Percentiles rank a stretch among this genome's conserved stretches.
Conservation (phyloP, 75 land plant genomes). For the Ceratopteris richardii region DNA sequence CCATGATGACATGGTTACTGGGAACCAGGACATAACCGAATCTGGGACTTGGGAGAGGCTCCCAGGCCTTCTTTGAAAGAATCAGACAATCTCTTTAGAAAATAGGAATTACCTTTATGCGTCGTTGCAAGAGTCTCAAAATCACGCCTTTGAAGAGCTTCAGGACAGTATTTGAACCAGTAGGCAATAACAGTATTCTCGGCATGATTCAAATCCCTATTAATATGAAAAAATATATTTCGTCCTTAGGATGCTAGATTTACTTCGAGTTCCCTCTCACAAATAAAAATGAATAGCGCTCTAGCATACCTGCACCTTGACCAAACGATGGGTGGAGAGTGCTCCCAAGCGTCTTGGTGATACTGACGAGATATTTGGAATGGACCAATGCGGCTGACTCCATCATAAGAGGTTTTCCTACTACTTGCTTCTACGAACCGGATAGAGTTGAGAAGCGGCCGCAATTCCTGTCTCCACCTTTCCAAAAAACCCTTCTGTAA, state of each 20-base stretch:
- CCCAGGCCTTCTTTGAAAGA: too few species aligned
- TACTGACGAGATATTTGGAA: conserved; percentile 29
- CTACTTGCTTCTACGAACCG: conserved; percentile 22
- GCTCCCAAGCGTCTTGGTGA: conserved; percentile 31
- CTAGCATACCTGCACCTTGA: conserved; percentile 20
- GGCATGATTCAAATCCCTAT: conserved; percentile 27
- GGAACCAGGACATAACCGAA: too few species aligned
- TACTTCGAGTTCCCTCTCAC: too few species aligned
- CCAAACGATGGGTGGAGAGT: conserved; percentile 12
- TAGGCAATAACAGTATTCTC: conserved; percentile 28
- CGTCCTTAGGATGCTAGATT: too few species aligned
- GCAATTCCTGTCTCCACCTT: conserved; percentile 14
- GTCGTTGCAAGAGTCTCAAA: conserved; percentile 26
- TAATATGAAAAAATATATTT: conserved; percentile 1
- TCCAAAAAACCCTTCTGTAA: neutral
- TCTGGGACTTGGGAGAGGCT: too few species aligned
- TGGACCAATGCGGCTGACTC: conserved; percentile 23
- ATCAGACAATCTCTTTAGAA: too few species aligned
- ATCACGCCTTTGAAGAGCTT: conserved; percentile 16
- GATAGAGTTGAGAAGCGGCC: conserved; percentile 24
- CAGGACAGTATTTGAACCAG: conserved; percentile 29
- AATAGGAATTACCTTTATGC: conserved; percentile 36
- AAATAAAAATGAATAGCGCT: too few species aligned
- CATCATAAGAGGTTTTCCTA: conserved; percentile 9
- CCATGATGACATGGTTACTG: too few species aligned